phyloP scores from a whole-genome alignment of 2,329 filamentous ascomycete species.

The Penicillium sp. region DNA sequence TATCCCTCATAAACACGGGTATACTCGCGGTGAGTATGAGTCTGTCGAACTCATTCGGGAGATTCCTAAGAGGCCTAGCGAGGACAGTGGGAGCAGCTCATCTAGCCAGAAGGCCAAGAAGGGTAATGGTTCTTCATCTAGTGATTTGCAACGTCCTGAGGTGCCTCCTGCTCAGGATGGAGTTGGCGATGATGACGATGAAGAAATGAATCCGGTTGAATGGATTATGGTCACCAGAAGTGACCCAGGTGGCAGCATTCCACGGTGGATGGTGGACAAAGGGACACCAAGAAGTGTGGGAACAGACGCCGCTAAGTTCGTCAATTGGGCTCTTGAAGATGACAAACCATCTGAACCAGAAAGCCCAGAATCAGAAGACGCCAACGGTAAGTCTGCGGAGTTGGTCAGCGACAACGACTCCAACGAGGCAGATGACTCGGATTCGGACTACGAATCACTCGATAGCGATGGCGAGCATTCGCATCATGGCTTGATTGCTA shows the following conservation, averaged over 20 bases:
- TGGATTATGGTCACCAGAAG: slow-evolving; percentile 93
- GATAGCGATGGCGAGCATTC: slow-evolving; percentile 21
- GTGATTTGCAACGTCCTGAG: slow-evolving; percentile 28
- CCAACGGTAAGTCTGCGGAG: slow-evolving; percentile 1
- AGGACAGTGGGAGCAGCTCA: slow-evolving; percentile 15
- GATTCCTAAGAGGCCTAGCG: slow-evolving; percentile 52
- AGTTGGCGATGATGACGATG: slow-evolving; percentile 37
- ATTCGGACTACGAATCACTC: slow-evolving; percentile 18
- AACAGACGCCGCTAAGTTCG: slow-evolving; percentile 74
- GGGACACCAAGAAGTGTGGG: slow-evolving; percentile 80
- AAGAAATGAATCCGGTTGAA: slow-evolving; percentile 67
- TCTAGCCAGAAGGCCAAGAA: slow-evolving; percentile 27
- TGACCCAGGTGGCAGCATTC: slow-evolving; percentile 84
- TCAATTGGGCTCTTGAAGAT: slow-evolving; percentile 69
- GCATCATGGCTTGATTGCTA: slow-evolving; percentile 39
- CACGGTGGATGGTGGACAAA: slow-evolving; percentile 86
- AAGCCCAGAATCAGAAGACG: neutral
- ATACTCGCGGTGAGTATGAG: slow-evolving; percentile 83
- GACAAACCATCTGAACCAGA: slow-evolving; percentile 44
- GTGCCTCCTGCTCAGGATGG: slow-evolving; percentile 30
- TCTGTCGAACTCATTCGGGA: slow-evolving; percentile 89
- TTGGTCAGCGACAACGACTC: slow-evolving; percentile 5
- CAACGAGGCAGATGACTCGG: slow-evolving; percentile 17
- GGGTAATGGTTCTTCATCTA: slow-evolving; percentile 36
- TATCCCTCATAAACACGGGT: slow-evolving; percentile 67